Conservation (phyloP, 2,329 filamentous ascomycete species). For the Fusarium sp. region DNA sequence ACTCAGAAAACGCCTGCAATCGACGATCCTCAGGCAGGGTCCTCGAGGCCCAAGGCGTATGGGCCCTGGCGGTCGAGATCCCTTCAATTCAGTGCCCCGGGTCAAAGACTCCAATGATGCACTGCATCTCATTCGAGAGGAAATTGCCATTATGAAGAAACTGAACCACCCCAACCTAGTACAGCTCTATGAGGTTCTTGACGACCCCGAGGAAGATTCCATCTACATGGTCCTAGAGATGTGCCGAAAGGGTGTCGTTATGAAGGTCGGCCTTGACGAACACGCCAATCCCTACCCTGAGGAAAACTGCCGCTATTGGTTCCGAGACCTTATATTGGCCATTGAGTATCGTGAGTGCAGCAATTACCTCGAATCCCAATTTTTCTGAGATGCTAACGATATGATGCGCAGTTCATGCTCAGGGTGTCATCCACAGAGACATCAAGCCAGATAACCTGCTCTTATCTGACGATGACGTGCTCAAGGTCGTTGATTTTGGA, state of each 20-base stretch:
- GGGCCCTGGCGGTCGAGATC: constrained; percentile 39
- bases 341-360: constrained; percentile 83
- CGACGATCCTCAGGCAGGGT: constrained; percentile 75
- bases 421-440: constrained; percentile 94
- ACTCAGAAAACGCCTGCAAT: constrained; percentile 88
- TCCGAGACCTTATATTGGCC: constrained; percentile 91
- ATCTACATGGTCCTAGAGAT: constrained; percentile 99
- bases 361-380: not conserved
- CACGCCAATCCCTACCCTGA: constrained; percentile 82
- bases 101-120: constrained; percentile 73
- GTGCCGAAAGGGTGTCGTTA: constrained; percentile 97
- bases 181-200: constrained; percentile 89
- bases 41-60: constrained; percentile 49
- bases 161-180: constrained; percentile 95
- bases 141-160: constrained; percentile 99
- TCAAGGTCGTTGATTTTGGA: constrained; percentile 98
- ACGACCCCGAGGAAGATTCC: constrained; percentile 94
- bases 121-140: constrained; percentile 88
- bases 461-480: constrained; percentile 87
- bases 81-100: constrained; percentile 41
- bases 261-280: constrained; percentile 93
- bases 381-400: not conserved
- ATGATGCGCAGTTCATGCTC: constrained; percentile 75
- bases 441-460: constrained; percentile 98
- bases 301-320: constrained; percentile 88